Base-by-base conservation (phyloP, 805 yeast genomes). In the Jamesozyma jinghongensis region DNA sequence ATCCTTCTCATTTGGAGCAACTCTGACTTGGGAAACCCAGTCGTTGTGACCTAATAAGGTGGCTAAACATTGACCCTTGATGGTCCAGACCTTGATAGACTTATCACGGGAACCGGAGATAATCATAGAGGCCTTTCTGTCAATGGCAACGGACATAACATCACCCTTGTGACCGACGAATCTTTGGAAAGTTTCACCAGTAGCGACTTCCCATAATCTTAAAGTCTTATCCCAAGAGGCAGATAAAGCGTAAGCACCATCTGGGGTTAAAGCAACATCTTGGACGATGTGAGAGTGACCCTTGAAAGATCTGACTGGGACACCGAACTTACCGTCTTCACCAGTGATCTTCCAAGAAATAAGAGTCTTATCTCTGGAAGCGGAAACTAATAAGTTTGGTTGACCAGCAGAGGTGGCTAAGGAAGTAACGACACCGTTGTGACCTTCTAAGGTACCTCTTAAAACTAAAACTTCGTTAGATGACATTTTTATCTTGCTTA, bases 211-310 rank as follows among this genome's bases (percentile, higher is more conserved):
- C 99, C 99, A 92, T 67, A 92, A 81, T 79, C 97, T 90, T 69
- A 94, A 77, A 66, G 98, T 88, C 78, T 84, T 86, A 73, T 92
- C 98, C 99, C 99, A 92, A 62, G 98, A 92, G 65, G 94, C 96
- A 53, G 98, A 92, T 69, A 92, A 75, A 65, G 97, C 97, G 77
- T 79, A 90, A 65, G 81, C 79, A 70, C 97, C 97, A 68, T 92
- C 98, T 67, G 94, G 87, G 54, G 97, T 85, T 74, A 92, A 83
- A 68, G 92, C 85, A 69, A 87, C 90, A 68, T 92, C 98, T 75
- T 87, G 88, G 59, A 92, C 95, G 65, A 92, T 90, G 87, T 92
- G 98, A 60, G 95, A 83, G 86, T 92, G 98, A 67, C 98, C 99
- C 68, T 77, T 83, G 71, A 92, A 81, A 58, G 97, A 85, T 74